Evolutionary conservation across 345 rosid genomes (phyloP), one percentile per base, ranked within the genome.

Genomic region (Passiflora organensis): DNA sequence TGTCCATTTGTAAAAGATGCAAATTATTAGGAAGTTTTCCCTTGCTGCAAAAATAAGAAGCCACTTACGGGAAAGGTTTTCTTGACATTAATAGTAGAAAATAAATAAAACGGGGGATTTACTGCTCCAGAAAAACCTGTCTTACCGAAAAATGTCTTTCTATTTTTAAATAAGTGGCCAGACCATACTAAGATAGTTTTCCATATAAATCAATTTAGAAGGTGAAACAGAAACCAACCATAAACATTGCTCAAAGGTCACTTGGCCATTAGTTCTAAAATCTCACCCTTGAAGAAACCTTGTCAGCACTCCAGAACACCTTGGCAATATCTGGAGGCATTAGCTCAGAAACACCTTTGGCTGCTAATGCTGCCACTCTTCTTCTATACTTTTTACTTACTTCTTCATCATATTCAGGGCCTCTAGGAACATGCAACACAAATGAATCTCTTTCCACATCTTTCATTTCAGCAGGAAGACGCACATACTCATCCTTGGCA

Each of bases 291-390:
- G 87, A 73, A 70, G 99, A 80, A 78, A 78, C 76, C 65, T 76
- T 86, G 53, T 86, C 86, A 16, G 80, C 62, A 70, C 78, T 68
- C 90, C 82, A 88, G 65, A 91, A 84, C 59, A 85, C 87, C 77
- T 86, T 82, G 45, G 94, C 90, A 64, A 88, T 74, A 56, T 86
- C 96, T 56, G 95, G 65, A 67, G 99, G 96, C 95, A 93, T 86
- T 68, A 93, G 80, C 71, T 88, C 94, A 43, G 95, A 82, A 50
- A 89, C 72, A 59, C 94, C 83, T 75, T 81, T 85, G 60, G 96
- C 85, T 64, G 90, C 87, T 62, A 86, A 50, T 48, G 91, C 84
- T 63, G 88, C 84, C 63, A 84, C 73, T 77, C 80, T 84, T 66
- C 77, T 72, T 76, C 71, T 81, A 13, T 87, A 77, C 13, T 68